A percentile compares a stretch with the other conserved stretches of the same genome.
Conservation (phyloP, 2,329 filamentous ascomycete species). For the Hansfordia pulvinata region DNA sequence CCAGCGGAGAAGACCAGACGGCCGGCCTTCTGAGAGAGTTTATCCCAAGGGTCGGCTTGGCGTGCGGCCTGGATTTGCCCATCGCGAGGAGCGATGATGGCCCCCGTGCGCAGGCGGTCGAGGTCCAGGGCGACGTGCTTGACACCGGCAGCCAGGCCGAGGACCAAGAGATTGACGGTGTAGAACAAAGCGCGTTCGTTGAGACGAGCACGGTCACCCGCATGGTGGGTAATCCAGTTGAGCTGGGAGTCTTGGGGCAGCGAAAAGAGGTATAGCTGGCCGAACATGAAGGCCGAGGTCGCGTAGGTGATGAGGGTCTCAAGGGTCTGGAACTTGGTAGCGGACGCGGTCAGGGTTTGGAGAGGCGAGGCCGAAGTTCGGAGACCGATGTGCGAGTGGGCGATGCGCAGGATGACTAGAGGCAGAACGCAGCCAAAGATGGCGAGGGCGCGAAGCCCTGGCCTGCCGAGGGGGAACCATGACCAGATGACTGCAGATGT, state of each 20-base stretch:
- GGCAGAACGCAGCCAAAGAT: slow-evolving; percentile 65
- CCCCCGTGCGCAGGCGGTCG: slow-evolving; percentile 47
- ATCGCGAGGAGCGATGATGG: slow-evolving; percentile 17
- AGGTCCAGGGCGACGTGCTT: slow-evolving; percentile 61
- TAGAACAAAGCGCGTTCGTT: slow-evolving; percentile 84
- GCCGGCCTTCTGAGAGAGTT: slow-evolving; percentile 28
- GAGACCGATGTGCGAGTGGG: slow-evolving; percentile 63
- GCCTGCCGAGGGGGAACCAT: slow-evolving; percentile 70
- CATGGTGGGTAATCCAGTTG: slow-evolving; percentile 59
- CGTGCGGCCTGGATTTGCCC: slow-evolving; percentile 6
- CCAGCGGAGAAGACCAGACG: slow-evolving; percentile 9
- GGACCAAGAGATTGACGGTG: slow-evolving; percentile 51
- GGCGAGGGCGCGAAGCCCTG: slow-evolving; percentile 60
- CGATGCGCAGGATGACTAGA: slow-evolving; percentile 75
- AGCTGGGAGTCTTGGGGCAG: slow-evolving; percentile 46
- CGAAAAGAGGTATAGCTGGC: slow-evolving; percentile 69
- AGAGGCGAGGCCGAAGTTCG: slow-evolving; percentile 58
- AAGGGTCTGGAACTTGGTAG: slow-evolving; percentile 44
- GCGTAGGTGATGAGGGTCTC: slow-evolving; percentile 66
- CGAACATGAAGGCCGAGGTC: slow-evolving; percentile 67
- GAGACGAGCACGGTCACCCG: slow-evolving; percentile 57
- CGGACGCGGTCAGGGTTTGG: slow-evolving; percentile 45
- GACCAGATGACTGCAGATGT: slow-evolving; percentile 58
- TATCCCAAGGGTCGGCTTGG: slow-evolving; percentile 12
- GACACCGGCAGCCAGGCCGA: slow-evolving; percentile 57